Base-by-base conservation (phyloP, 306 rosid species). In the Quillaja saponaria region DNA sequence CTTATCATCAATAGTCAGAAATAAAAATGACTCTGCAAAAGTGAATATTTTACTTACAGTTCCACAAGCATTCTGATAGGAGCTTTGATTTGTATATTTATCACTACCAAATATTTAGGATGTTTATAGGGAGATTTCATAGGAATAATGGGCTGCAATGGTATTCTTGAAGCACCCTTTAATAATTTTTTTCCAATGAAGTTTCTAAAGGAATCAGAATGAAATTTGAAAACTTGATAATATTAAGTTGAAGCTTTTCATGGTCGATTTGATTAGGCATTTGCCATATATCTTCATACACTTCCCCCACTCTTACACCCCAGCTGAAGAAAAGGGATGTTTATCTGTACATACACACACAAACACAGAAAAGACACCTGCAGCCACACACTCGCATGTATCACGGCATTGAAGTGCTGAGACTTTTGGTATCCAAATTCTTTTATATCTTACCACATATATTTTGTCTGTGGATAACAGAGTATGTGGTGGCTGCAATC, bases 401-500 rank as follows among this genome's bases (percentile, higher is more conserved):
- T 63, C 56, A 38, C 49, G 49, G 37, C 45, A 55, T 18, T 14
- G 21, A 68, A 55, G 20, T 44, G 15, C 38, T 35, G 10, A 20
- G 39, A 44, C 41, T 66, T 55, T 59, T 54, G 47, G 16, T 25
- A 18, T 25, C 4, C 3, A 25, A 25, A 25, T 4, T 25, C 31
- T 25, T 25, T 25, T 25, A 25, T 25, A 25, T 2, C 31, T 25
- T 1, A 25, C 31, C 31, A 25, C 31, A 25, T 25, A 25, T 25
- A 25, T 1, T 1, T 25, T 25, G 31, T 25, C 4, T 4, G 4
- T 25, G 31, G 31, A 25, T 25, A 25, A 12, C 81, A 88, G 87
- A 76, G 66, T 55, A 66, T 91, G 98, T 18, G 87, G 80, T 17
- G 88, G 90, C 69, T 91, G 98, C 84, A 77, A 84, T 49, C 73